These are phyloP conservation scores for Suillus decipiens DNA, from an alignment of 768 basidiomycete genomes.

Conservation along the genomic window DNA sequence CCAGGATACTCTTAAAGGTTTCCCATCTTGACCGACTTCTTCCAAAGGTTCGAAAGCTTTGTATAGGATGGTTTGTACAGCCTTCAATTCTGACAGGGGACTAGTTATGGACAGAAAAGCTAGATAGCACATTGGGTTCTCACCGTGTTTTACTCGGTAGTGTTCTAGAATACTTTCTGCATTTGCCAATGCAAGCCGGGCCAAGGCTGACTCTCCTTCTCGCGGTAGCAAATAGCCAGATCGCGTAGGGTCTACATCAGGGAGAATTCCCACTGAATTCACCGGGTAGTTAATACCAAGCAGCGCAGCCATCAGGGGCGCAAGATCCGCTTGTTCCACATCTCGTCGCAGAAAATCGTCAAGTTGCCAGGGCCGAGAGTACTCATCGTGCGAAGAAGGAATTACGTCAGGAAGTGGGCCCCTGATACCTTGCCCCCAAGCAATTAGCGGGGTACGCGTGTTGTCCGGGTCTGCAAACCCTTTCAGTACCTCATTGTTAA, in stretches of 20 bases:
- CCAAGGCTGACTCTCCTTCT: conserved; percentile 52
- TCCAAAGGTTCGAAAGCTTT: conserved; percentile 58
- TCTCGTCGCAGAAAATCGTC: conserved; percentile 64
- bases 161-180: conserved; percentile 75
- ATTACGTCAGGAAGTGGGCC: conserved; percentile 58
- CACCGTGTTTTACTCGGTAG: conserved; percentile 76
- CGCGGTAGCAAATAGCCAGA: conserved; percentile 58
- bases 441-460: conserved; percentile 80
- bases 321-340: conserved; percentile 82
- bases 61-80: conserved; percentile 58
- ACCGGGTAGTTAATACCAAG: conserved; percentile 76
- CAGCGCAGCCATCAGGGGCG: conserved; percentile 75
- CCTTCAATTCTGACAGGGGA: conserved; percentile 55
- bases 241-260: conserved; percentile 63
- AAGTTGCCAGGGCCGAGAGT: conserved; percentile 66
- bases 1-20: conserved; percentile 35
- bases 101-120: not conserved
- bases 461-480: conserved; percentile 74
- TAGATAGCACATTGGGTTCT: conserved; percentile 17
- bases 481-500: conserved; percentile 11
- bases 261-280: conserved; percentile 81
- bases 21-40: conserved; percentile 24
- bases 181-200: conserved; percentile 61
- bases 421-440: conserved; percentile 80
- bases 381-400: conserved; percentile 67